Evolutionary conservation across 1,284 basidiomycete genomes (phyloP).

Genomic region (Caloboletus inedulis): DNA sequence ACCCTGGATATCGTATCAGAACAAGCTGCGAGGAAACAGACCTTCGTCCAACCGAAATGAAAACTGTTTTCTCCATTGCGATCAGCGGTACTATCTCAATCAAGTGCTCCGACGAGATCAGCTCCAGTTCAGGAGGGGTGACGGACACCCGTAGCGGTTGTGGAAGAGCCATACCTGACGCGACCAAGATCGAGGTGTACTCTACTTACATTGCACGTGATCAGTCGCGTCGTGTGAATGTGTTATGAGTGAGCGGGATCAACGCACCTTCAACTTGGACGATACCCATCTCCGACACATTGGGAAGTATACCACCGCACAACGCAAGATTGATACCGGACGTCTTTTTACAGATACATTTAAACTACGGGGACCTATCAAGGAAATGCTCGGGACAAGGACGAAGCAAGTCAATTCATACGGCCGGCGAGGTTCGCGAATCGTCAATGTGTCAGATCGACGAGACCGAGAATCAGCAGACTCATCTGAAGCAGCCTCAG

Average conservation of each 20-base stretch:
- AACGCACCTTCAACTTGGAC: neutral
- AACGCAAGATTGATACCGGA: neutral
- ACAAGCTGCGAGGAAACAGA: slow-evolving; percentile 34
- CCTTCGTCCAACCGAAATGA: slow-evolving; percentile 60
- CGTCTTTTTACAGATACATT: neutral
- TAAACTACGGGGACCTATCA: neutral
- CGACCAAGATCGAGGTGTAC: neutral
- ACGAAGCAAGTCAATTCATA: slow-evolving; percentile 72
- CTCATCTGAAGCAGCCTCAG: slow-evolving; percentile 17
- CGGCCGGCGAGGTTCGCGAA: slow-evolving; percentile 61
- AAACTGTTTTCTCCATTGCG: slow-evolving; percentile 82
- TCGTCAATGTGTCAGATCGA: slow-evolving; percentile 50
- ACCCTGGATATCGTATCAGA: slow-evolving; percentile 50
- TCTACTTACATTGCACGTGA: slow-evolving; percentile 24
- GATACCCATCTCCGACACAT: slow-evolving; percentile 2
- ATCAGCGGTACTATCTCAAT: slow-evolving; percentile 84
- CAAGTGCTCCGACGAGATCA: slow-evolving; percentile 78
- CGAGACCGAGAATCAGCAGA: slow-evolving; percentile 25
- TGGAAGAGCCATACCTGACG: slow-evolving; percentile 56
- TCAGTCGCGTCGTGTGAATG: slow-evolving; percentile 13
- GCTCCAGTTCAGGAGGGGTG: slow-evolving; percentile 79
- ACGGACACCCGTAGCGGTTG: slow-evolving; percentile 58
- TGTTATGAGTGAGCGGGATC: neutral
- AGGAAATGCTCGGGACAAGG: slow-evolving; percentile 47
- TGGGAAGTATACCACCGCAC: neutral